These are phyloP conservation scores for Bidens hawaiensis DNA, from an alignment of 140 eudicot species.

Conservation along the genomic window DNA sequence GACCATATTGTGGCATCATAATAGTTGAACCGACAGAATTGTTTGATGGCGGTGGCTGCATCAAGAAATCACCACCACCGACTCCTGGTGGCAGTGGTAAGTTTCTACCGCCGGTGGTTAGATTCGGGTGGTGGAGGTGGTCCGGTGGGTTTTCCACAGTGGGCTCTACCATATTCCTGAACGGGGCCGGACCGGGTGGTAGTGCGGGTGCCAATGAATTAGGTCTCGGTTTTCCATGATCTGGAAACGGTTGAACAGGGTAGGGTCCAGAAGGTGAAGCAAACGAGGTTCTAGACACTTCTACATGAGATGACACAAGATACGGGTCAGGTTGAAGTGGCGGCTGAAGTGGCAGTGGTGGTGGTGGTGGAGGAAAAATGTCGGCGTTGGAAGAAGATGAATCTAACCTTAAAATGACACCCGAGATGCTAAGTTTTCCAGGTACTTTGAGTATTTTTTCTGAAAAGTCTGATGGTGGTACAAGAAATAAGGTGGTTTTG, in stretches of 20 bases:
- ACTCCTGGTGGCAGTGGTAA: conserved; percentile 23
- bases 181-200: conserved; percentile 31
- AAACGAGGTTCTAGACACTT: conserved; percentile 32
- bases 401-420: conserved; percentile 74
- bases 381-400: conserved; percentile 43
- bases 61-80: conserved; percentile 19
- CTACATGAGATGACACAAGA: conserved; percentile 36
- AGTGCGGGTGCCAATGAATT: conserved; percentile 30
- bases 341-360: conserved; percentile 48
- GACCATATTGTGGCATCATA: conserved; percentile 19
- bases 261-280: conserved; percentile 55
- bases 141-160: conserved; percentile 33
- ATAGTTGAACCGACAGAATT: conserved; percentile 24
- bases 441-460: conserved; percentile 90
- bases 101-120: conserved; percentile 23
- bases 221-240: conserved; percentile 40
- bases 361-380: too few relatives aligned
- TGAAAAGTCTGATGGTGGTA: conserved; percentile 96
- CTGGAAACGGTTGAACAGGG: conserved; percentile 28
- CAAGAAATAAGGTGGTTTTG: conserved; percentile 74
- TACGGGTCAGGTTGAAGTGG: conserved; percentile 34
- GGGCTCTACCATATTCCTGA: conserved; percentile 26
- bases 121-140: conserved; percentile 31
- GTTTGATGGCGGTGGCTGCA: conserved; percentile 22
- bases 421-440: conserved; percentile 78